phyloP scores from a whole-genome alignment of 78 protist genomes.

The Polysphondylium violaceum region DNA sequence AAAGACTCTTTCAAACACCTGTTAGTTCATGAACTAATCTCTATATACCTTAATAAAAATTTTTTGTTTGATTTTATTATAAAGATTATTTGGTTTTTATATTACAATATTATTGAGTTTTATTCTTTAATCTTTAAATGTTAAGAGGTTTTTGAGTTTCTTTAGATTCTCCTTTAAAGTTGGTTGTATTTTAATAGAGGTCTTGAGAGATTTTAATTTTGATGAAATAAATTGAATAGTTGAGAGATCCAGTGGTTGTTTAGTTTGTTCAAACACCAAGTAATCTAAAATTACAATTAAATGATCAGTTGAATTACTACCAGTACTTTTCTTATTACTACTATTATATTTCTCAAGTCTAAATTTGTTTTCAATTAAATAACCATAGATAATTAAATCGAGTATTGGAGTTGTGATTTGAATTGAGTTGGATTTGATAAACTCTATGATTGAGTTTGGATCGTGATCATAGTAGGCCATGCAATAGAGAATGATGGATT shows the following conservation, averaged over 20 bases:
- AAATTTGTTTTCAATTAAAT: slow-evolving; percentile 17
- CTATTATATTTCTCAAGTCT: background rate
- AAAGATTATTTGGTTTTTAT: no score
- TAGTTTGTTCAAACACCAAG: background rate
- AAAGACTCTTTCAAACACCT: no score
- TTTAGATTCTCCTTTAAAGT: no score
- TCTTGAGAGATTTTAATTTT: no score
- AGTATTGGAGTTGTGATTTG: background rate
- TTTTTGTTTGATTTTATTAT: no score
- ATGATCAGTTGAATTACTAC: background rate
- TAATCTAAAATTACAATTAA: background rate
- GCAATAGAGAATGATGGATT: slow-evolving; percentile 2
- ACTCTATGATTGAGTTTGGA: background rate
- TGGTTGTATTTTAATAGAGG: no score
- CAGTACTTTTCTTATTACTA: background rate
- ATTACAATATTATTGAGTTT: no score
- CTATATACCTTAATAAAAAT: no score
- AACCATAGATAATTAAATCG: slow-evolving; percentile 22
- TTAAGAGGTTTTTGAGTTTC: no score
- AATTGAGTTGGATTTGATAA: background rate
- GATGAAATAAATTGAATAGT: no score
- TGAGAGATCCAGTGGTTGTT: background rate
- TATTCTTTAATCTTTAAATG: no score
- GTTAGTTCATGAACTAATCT: no score
- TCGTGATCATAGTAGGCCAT: slow-evolving; percentile 22